Evolutionary conservation across 768 basidiomycete genomes (phyloP), one percentile per base, ranked within the genome.

Genomic region (Boletus edulis): DNA sequence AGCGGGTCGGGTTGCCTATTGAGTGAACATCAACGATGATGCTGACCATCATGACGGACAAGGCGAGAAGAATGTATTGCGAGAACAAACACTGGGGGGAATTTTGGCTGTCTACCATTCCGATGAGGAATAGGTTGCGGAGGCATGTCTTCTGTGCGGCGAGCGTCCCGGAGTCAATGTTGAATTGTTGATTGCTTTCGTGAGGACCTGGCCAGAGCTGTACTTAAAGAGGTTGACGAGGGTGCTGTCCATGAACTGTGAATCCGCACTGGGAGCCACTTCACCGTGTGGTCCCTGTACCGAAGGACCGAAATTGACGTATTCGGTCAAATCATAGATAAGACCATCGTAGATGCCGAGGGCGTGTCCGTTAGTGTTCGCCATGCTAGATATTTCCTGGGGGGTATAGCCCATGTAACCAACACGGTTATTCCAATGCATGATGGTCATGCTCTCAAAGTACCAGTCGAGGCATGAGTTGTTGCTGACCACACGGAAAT

Each of bases 381-480:
- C 91, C 79, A 86, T 82, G 60, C 80, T 83, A 61, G 76, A 78
- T 67, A 97, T 82, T 56, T 88, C 85, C 64, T 82, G 82, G 15
- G 86, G 84, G 0, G 90, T 90, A 66, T 83, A 88, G 0, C 94
- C 96, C 48, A 96, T 66, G 68, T 95, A 98, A 0, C 97, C 97
- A 38, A 85, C 81, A 38, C 95, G 89, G 62, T 84, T 84, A 50
- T 84, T 87, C 78, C 88, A 97, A 7, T 96, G 89, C 88, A 99
- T 87, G 67, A 82, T 70, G 3, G 91, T 89, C 97, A 99, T 98
- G 55, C 77, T 79, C 74, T 98, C 89, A 60, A 90, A 94, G 71
- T 98, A 99, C 97, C 97, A 99, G 67, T 99, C 97, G 0, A 96
- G 96, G 10, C 97, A 83, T 0, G 88, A 87, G 65, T 98, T 96